phyloP scores from a whole-genome alignment of 768 basidiomycete genomes.

The Boletus eberwhitei region DNA sequence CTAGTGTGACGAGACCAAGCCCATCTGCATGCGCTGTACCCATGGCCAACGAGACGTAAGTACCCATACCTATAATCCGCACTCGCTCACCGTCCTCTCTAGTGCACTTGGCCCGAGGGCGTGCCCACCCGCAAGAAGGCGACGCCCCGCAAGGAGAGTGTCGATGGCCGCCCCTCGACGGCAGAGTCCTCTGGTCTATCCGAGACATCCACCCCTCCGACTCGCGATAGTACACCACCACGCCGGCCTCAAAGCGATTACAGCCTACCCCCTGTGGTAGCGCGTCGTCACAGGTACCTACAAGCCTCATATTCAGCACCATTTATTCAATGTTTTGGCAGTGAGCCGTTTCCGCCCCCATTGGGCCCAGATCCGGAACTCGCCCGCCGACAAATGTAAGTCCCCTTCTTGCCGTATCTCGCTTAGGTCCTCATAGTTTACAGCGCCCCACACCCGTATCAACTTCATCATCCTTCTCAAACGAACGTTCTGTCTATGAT shows the following conservation, averaged over 20 bases:
- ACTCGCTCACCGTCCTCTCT: slow-evolving; percentile 10
- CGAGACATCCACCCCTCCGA: slow-evolving; percentile 69
- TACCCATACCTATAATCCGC: neutral
- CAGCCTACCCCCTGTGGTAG: slow-evolving; percentile 35
- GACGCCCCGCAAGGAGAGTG: slow-evolving; percentile 51
- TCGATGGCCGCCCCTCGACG: slow-evolving; percentile 66
- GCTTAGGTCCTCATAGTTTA: slow-evolving; percentile 15
- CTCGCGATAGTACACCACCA: slow-evolving; percentile 63
- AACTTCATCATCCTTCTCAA: slow-evolving; percentile 37
- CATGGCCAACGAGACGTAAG: slow-evolving; percentile 82
- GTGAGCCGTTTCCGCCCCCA: slow-evolving; percentile 45
- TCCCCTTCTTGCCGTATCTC: slow-evolving; percentile 5
- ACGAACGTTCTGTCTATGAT: slow-evolving; percentile 53
- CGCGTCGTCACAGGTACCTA: slow-evolving; percentile 41
- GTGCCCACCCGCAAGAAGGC: slow-evolving; percentile 71
- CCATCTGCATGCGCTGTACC: slow-evolving; percentile 80
- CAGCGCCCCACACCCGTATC: slow-evolving; percentile 46
- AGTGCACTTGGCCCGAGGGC: slow-evolving; percentile 86
- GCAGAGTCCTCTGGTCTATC: slow-evolving; percentile 73
- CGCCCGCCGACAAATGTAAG: slow-evolving; percentile 48
- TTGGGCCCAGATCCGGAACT: slow-evolving; percentile 44
- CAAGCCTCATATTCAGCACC: neutral
- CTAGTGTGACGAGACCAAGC: slow-evolving; percentile 90
- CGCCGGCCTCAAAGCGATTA: slow-evolving; percentile 44
- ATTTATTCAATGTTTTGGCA: slow-evolving; percentile 20